phyloP scores from a whole-genome alignment of 163 green algal species.

The Prototheca wickerhamii region DNA sequence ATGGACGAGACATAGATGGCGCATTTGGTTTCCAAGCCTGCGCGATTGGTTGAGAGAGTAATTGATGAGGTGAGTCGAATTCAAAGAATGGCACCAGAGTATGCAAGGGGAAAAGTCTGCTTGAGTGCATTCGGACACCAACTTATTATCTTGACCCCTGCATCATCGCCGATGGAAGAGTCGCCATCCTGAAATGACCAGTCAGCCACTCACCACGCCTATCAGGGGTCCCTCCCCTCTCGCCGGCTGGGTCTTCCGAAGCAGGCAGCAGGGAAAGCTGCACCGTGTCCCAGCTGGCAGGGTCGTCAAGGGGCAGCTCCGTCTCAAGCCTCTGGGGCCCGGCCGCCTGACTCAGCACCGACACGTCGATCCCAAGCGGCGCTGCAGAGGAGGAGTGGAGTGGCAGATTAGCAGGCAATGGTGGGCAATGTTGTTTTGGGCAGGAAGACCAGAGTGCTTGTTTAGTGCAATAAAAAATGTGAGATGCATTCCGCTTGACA shows the following conservation, averaged over 20 bases:
- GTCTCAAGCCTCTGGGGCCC: not conserved
- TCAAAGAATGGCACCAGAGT: too few relatives aligned
- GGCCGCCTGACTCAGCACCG: not conserved
- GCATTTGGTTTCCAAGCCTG: too few relatives aligned
- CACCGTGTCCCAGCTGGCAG: not conserved
- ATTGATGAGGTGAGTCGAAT: too few relatives aligned
- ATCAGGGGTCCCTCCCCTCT: not conserved
- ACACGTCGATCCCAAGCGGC: not conserved
- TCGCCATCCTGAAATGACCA: not conserved
- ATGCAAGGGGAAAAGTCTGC: not conserved
- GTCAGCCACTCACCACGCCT: not conserved
- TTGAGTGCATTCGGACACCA: too few relatives aligned
- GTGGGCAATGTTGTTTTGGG: too few relatives aligned
- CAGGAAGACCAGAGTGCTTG: not conserved
- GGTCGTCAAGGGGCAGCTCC: not conserved
- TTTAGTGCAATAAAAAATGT: too few relatives aligned
- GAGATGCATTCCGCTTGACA: too few relatives aligned
- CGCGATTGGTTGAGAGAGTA: too few relatives aligned
- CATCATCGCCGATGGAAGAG: too few relatives aligned
- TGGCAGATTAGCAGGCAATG: not conserved
- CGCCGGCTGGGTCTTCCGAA: not conserved
- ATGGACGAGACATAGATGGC: too few relatives aligned
- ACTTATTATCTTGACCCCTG: too few relatives aligned
- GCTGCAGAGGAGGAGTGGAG: not conserved
- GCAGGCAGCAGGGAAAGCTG: not conserved